phyloP scores from a whole-genome alignment of 2,329 filamentous ascomycete genomes.

The Paraconiothyrium brasiliense region DNA sequence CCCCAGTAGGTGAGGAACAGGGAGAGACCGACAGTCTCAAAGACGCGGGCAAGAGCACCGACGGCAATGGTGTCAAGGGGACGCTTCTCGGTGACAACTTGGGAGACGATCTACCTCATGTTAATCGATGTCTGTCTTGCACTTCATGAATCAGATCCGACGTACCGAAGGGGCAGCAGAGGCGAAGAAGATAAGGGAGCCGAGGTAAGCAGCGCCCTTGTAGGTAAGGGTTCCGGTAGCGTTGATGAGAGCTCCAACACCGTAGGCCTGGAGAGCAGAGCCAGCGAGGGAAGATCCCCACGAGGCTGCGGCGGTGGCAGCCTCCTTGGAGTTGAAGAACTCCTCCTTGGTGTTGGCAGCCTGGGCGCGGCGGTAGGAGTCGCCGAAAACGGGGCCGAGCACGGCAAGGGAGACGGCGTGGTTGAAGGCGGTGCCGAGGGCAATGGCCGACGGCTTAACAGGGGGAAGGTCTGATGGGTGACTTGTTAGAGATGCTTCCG shows the following conservation, averaged over 20 bases:
- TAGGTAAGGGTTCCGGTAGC: slow-evolving; percentile 94
- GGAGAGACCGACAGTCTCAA: slow-evolving; percentile 92
- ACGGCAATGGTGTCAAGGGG: slow-evolving; percentile 90
- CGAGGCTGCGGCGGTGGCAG: slow-evolving; percentile 83
- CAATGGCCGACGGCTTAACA: slow-evolving; percentile 98
- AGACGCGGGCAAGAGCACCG: slow-evolving; percentile 80
- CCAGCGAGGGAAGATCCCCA: slow-evolving; percentile 86
- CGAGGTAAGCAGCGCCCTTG: slow-evolving; percentile 96
- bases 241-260: slow-evolving; percentile 85
- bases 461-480: slow-evolving; percentile 69
- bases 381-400: slow-evolving; percentile 88
- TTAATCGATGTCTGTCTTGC: slow-evolving; percentile 29
- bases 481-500: slow-evolving; percentile 27
- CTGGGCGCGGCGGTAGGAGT: slow-evolving; percentile 93
- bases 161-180: slow-evolving; percentile 86
- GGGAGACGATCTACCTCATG: slow-evolving; percentile 75
- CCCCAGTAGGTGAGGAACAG: slow-evolving; percentile 98
- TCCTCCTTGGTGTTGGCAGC: slow-evolving; percentile 93
- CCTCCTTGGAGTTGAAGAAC: slow-evolving; percentile 93
- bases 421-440: slow-evolving; percentile 94
- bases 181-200: slow-evolving; percentile 89
- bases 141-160: slow-evolving; percentile 31
- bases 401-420: slow-evolving; percentile 89
- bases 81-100: slow-evolving; percentile 90
- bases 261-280: slow-evolving; percentile 88